Evolutionary conservation across 148 eudicot species (phyloP).

Genomic region (Arctostaphylos glauca): DNA sequence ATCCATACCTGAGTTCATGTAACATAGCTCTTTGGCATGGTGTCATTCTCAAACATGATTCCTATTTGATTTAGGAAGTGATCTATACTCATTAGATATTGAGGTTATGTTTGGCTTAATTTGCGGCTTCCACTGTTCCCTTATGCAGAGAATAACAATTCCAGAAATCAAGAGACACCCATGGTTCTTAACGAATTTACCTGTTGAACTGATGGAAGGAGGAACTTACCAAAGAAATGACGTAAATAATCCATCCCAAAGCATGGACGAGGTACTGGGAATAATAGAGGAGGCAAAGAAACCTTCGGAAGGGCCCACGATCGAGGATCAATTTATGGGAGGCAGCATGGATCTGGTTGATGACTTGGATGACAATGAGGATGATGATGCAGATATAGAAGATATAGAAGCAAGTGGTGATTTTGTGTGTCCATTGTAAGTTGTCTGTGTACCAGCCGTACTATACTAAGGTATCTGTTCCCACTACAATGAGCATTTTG

Average conservation of each 20-base stretch:
- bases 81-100: background rate
- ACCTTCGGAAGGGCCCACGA: conserved; percentile 27
- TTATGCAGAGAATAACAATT: conserved; percentile 72
- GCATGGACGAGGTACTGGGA: conserved; percentile 51
- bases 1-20: background rate
- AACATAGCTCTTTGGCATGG: background rate
- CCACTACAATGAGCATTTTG: background rate
- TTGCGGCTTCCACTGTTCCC: background rate
- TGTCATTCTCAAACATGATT: background rate
- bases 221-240: conserved; percentile 54
- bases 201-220: conserved; percentile 61
- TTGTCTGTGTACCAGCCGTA: background rate
- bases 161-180: conserved; percentile 71
- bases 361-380: conserved; percentile 68
- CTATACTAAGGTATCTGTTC: background rate
- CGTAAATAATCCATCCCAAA: conserved; percentile 53
- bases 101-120: background rate
- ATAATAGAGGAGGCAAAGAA: conserved; percentile 63
- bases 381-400: conserved; percentile 53
- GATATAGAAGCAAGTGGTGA: conserved; percentile 69
- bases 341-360: conserved; percentile 68
- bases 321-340: conserved; percentile 23
- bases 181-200: conserved; percentile 81
- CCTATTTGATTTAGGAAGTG: background rate
- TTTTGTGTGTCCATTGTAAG: conserved; percentile 46